Evolutionary conservation across 1,139 yeast species (phyloP).

Genomic region (Suhomyces coccinellae): DNA sequence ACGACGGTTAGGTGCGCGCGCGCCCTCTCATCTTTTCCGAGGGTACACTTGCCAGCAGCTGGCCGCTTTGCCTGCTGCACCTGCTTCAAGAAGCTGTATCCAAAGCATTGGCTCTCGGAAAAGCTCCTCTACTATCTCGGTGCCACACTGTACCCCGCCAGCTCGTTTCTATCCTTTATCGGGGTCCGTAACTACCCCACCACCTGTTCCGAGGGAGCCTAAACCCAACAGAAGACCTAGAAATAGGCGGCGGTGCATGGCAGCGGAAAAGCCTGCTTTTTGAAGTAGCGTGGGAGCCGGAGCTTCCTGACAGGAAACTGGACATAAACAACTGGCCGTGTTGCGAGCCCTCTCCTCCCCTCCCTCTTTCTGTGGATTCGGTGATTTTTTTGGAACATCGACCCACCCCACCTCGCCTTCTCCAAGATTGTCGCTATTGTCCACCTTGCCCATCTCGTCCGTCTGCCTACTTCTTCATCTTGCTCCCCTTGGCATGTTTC

Average conservation of each 20-base stretch:
- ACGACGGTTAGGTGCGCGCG: slow-evolving; percentile 1
- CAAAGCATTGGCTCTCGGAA: no score
- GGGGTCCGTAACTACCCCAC: slow-evolving; percentile 1
- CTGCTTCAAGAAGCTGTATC: not conserved
- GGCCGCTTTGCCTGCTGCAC: not conserved
- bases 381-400: no score
- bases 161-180: not conserved
- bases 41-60: not conserved
- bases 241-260: not conserved
- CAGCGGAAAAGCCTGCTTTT: not conserved
- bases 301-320: not conserved
- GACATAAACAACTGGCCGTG: not conserved
- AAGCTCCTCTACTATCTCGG: not conserved
- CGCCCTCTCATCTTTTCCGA: not conserved
- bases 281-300: not conserved
- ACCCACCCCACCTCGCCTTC: no score
- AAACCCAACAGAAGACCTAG: not conserved
- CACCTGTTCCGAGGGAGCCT: slow-evolving; percentile 2
- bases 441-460: no score
- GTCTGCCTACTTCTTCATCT: no score
- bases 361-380: not conserved
- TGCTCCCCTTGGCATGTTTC: no score
- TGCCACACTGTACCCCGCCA: not conserved
- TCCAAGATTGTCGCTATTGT: no score
- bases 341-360: no score